Conservation (phyloP, 2,329 filamentous ascomycete genomes). For the Fusarium gaditjirri region DNA sequence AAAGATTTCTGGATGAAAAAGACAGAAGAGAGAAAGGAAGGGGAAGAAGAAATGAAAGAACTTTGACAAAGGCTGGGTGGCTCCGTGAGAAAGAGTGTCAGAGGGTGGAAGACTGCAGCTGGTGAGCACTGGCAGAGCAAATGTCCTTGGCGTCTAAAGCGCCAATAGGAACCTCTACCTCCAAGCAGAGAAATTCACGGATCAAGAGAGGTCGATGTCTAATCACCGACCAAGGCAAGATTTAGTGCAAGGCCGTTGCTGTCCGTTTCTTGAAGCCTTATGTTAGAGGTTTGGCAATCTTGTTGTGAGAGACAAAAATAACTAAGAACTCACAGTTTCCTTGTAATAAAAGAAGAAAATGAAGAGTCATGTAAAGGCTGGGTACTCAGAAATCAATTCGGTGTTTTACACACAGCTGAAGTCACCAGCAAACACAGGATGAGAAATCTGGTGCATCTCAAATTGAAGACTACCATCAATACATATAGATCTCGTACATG, state of each 20-base stretch:
- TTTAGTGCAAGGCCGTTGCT: neutral
- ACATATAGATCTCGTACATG: neutral
- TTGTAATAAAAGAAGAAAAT: neutral
- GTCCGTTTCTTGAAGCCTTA: neutral
- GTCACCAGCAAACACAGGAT: neutral
- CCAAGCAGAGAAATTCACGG: neutral
- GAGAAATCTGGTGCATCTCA: neutral
- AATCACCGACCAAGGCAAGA: neutral
- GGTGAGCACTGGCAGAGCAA: neutral
- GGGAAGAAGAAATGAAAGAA: neutral
- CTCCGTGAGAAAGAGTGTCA: neutral
- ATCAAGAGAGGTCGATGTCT: neutral
- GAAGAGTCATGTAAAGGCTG: neutral
- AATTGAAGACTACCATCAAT: rapidly evolving
- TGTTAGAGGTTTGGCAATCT: neutral
- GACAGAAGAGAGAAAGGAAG: neutral
- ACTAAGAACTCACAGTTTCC: neutral
- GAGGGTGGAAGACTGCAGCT: neutral
- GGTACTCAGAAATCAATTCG: rapidly evolving
- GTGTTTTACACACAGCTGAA: neutral
- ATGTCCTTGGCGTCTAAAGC: neutral
- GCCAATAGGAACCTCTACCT: neutral
- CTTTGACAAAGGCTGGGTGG: neutral
- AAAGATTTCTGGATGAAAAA: neutral
- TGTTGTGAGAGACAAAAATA: no score